Evolutionary conservation across 164 flowering plant species (phyloP), one percentile per base, ranked within the genome.

Genomic region (Annona cherimola): DNA sequence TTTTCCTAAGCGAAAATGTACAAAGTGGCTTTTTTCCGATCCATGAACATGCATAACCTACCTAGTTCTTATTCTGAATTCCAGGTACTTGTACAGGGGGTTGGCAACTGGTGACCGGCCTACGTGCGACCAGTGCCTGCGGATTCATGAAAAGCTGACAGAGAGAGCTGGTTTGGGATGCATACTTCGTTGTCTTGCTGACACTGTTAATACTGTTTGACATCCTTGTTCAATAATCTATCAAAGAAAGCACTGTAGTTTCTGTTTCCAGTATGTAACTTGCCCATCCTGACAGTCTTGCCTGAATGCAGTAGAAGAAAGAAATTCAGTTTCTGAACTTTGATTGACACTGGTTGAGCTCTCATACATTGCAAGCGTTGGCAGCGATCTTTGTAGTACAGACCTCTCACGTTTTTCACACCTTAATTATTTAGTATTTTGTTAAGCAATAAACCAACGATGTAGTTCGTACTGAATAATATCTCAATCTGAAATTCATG

Each of bases 41-140:
- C 35, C 35, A 26, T 26, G 41, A 5, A 40, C 41, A 35, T 40
- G 12, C 44, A 14, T 11, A 3, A 26, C 35, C 35, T 40, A 64
- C 40, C 65, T 64, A 14, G 16, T 55, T 66, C 40, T 60, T 54
- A 1, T 74, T 50, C 43, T 70, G 3, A 72, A 67, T 71, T 78
- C 40, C 82, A 93, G 98, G 87, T 92, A 95, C 78, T 77, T 95
- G 76, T 93, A 95, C 68, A 87, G 97, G 79, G 99, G 99, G 4
- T 79, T 95, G 76, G 86, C 99, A 26, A 95, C 97, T 46, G 97
- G 98, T 73, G 98, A 94, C 80, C 91, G 97, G 35, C 94, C 98
- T 19, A 95, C 98, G 14, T 92, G 99, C 65, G 96, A 94, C 67
- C 99, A 92, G 61, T 94, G 97, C 80, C 88, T 92, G 39, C 82